Evolutionary conservation across 176 grass and related monocot species (phyloP), one percentile per base, ranked within the genome.

Genomic region (Musa beccarii): DNA sequence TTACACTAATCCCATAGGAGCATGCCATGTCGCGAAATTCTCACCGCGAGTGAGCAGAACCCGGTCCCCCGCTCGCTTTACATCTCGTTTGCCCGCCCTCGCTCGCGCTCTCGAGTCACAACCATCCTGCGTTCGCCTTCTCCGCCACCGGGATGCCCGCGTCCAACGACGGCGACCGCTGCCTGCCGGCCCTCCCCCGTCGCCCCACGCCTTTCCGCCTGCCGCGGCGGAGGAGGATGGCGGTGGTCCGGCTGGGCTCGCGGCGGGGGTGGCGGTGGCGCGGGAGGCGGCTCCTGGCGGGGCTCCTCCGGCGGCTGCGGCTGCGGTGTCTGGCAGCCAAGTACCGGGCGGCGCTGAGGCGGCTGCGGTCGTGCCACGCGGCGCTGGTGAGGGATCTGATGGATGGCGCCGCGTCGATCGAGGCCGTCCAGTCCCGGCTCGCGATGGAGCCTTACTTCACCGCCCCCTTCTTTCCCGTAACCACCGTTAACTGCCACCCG

Each of bases 271-370:
- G 77, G 28, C 53, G 54, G 54, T 28, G 78, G 14, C 55, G 69
- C 43, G 78, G 78, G n/a, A 34, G 68, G 68, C 54, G 78, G 20
- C 7, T 80, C 14, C 43, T 80, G 53, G 14, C 49, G n/a, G 54
- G 78, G 10, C 49, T 80, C 43, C 69, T 80, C 24, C 78, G 56
- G 55, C 54, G 69, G 43, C 26, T 73, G 6, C 34, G 57, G 29
- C 49, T 73, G 2, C 54, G 78, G 20, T 72, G 69, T 55, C 78
- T 80, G 69, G 78, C 49, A n/a, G 43, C 7, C 54, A 57, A 80
- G 69, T 80, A 73, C 56, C 55, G 68, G 69, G 52, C 22, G 20
- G 64, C 76, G 52, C 52, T 79, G 76, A 54, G 49, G 76, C 63
- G 56, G 49, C 20, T 64, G 17, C 10, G 22, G 14, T 21, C 5